Percentiles rank a stretch among this genome's conserved stretches.
Conservation (phyloP, 2,329 filamentous ascomycete genomes). For the Mariannaea elegans region DNA sequence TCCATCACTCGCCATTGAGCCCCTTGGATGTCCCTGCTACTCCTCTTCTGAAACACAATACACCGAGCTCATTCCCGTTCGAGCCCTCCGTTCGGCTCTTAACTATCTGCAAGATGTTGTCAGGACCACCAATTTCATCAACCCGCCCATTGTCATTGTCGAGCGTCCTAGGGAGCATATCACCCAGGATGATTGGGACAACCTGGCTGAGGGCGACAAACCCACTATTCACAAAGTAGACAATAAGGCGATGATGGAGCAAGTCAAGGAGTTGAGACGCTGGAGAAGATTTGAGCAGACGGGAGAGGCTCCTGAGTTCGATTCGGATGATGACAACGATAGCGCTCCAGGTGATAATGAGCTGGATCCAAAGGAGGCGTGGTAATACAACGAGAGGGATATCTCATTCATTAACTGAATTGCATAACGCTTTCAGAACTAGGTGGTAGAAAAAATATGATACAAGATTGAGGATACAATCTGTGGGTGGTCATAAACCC, state of each 20-base stretch:
- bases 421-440: slow-evolving; percentile 22
- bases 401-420: slow-evolving; percentile 33
- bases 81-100: slow-evolving; percentile 62
- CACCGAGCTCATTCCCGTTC: slow-evolving; percentile 70
- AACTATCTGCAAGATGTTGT: slow-evolving; percentile 69
- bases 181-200: slow-evolving; percentile 43
- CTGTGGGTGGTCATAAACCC: slow-evolving; percentile 7
- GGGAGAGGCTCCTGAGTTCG: slow-evolving; percentile 35
- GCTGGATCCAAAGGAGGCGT: background rate
- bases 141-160: slow-evolving; percentile 48
- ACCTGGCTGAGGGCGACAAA: slow-evolving; percentile 42
- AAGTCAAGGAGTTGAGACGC: slow-evolving; percentile 36
- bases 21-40: slow-evolving; percentile 72
- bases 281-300: slow-evolving; percentile 42
- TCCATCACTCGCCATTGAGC: slow-evolving; percentile 49
- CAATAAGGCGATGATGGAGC: slow-evolving; percentile 30
- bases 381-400: background rate
- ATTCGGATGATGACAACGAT: slow-evolving; percentile 37
- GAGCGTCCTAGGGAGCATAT: slow-evolving; percentile 31
- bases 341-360: slow-evolving; percentile 1
- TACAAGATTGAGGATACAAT: slow-evolving; percentile 27
- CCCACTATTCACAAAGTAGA: slow-evolving; percentile 37
- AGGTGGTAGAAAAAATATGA: slow-evolving; percentile 22
- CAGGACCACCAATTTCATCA: slow-evolving; percentile 47
- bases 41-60: slow-evolving; percentile 70